Evolutionary conservation across 805 yeast genomes (phyloP), one percentile per base, ranked within the genome.

Genomic region (Kuraishia ogatae): DNA sequence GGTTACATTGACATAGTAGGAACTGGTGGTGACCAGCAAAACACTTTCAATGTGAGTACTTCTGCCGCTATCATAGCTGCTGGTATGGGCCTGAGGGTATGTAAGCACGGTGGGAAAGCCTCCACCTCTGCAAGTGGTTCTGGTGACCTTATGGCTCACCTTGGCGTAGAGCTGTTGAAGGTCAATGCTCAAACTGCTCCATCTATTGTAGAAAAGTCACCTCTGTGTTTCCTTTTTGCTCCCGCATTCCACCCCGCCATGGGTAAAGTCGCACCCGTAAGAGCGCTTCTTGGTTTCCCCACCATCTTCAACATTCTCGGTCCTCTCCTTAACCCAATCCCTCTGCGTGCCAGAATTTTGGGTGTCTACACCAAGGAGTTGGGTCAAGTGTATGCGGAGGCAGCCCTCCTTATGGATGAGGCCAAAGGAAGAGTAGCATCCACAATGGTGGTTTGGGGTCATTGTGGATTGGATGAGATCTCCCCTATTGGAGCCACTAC

Each of bases 21-120:
- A 1, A 94, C 99, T 0, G 99, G 99, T 26, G 99, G 99, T 17
- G 99, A 94, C 66, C 97, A 97, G 1, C 97, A 94, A 66, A 87
- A 94, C 66, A 94, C 99, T 0, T 94, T 94, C 73, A 94, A 94
- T 62, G 99, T 94, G 1, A 87, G 96, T 17, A 94, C 99, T 0
- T 89, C 97, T 2, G 77, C 97, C 1, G 97, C 97, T 1, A 90
- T 94, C 51, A 91, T 94, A 1, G 94, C 91, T 0, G 89, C 98
- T 0, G 99, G 99, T 7, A 86, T 90, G 76, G 81, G 81, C 1
- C 69, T 93, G 48, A 79, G 81, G 22, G 85, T 94, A 19, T 89
- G 96, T 66, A 94, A 94, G 58, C 99, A 94, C 68, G 99, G 99
- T 23, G 98, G 98, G 15, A 93, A 94, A 64, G 98, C 99, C 0